Evolutionary conservation across 2,329 filamentous ascomycete genomes (phyloP).

Genomic region (Fusarium haematococcum): DNA sequence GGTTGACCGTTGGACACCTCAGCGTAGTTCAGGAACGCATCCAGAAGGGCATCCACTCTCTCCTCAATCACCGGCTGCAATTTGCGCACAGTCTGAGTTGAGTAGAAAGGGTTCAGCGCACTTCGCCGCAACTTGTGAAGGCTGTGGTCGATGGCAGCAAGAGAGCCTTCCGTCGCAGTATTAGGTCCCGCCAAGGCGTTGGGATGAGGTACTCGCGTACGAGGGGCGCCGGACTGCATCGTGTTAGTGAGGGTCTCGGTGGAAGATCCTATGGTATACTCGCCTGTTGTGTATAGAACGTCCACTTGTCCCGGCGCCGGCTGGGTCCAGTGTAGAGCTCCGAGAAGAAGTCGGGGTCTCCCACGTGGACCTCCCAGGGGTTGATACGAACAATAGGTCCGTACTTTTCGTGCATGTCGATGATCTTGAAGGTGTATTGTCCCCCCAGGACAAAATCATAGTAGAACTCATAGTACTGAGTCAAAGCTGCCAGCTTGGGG

Average conservation of each 20-base stretch:
- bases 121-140: conserved; percentile 49
- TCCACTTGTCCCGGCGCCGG: conserved; percentile 49
- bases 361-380: conserved; percentile 55
- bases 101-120: conserved; percentile 53
- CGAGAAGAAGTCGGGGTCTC: conserved; percentile 53
- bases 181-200: conserved; percentile 26
- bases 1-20: conserved; percentile 41
- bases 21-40: conserved; percentile 47
- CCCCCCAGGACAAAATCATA: conserved; percentile 57
- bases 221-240: conserved; percentile 49
- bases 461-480: conserved; percentile 56
- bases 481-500: conserved; percentile 53
- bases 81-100: conserved; percentile 51
- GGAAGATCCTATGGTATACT: conserved; percentile 1
- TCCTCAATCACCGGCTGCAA: conserved; percentile 54
- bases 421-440: conserved; percentile 56
- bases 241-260: conserved; percentile 21
- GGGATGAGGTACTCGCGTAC: conserved; percentile 40
- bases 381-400: conserved; percentile 56
- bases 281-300: conserved; percentile 52
- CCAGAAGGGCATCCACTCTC: conserved; percentile 49
- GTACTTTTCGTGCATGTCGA: conserved; percentile 56
- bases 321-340: conserved; percentile 52
- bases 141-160: conserved; percentile 52
- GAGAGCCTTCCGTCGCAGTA: conserved; percentile 46